phyloP scores from a whole-genome alignment of 345 rosid genomes.

The Carallia pectinifolia region DNA sequence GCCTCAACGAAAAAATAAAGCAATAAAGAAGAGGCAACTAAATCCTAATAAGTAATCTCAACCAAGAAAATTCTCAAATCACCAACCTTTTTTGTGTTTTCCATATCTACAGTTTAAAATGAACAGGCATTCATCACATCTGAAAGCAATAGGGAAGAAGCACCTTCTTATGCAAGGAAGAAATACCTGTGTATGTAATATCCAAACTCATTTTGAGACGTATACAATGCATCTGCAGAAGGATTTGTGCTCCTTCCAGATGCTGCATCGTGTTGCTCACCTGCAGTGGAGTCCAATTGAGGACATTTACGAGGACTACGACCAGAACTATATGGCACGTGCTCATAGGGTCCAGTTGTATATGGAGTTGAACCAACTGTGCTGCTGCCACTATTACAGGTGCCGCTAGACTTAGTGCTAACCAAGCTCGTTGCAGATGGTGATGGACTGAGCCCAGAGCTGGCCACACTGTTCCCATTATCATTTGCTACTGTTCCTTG shows the following conservation, averaged over 20 bases:
- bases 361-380: conserved; percentile 59
- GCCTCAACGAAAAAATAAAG: neutral
- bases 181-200: conserved; percentile 59
- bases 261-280: conserved; percentile 42
- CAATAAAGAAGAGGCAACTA: conserved; percentile 15
- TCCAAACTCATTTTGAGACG: conserved; percentile 50
- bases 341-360: conserved; percentile 61
- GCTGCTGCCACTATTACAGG: conserved; percentile 45
- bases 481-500: conserved; percentile 45
- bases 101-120: neutral
- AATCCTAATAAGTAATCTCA: neutral
- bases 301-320: conserved; percentile 38
- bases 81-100: neutral
- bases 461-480: conserved; percentile 46
- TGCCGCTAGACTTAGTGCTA: conserved; percentile 57
- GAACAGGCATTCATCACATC: neutral
- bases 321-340: conserved; percentile 42
- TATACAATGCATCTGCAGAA: conserved; percentile 34
- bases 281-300: conserved; percentile 43
- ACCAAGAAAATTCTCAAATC: neutral
- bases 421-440: conserved; percentile 61
- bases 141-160: conserved; percentile 10
- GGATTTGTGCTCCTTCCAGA: conserved; percentile 36
- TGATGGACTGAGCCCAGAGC: conserved; percentile 47
- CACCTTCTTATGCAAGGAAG: neutral